Base-by-base conservation (phyloP, 768 basidiomycete genomes). In the Mycena galericulata region DNA sequence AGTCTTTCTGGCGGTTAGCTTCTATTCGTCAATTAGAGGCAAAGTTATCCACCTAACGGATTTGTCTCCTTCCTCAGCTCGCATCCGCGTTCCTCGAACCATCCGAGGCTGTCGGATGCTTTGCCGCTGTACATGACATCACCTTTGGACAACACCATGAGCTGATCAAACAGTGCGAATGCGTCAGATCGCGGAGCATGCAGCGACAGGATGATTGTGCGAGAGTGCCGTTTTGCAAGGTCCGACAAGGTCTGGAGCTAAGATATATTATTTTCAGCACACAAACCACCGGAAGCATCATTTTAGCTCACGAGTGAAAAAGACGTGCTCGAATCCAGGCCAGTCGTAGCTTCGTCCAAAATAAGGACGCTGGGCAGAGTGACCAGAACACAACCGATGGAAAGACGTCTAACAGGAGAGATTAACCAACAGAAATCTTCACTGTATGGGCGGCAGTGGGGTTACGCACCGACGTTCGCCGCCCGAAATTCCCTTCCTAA, bases 161-260 rank as follows among this genome's bases (percentile, higher is more conserved):
- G 78, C 3, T 79, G 72, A 64, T 84, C 83, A 73, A 87, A 86
- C n/a, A 87, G 78, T 1, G 75, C 51, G 68, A 83, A 86, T 0
- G 85, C 84, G 63, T 84, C 83, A 18, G 79, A 84, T 29, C 83
- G 79, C 1, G 85, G 86, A 38, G 85, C 84, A 68, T 87, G 86
- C 20, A 87, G 79, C 4, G 84, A 83, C 20, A 82, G 73, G 53
- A 87, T 81, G 59, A 85, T 75, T 6, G 84, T 83, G 43, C 80
- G 76, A 22, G 75, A 74, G 34, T 72, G 70, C 47, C 74, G 66
- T 58, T 72, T 72, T 9, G 77, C 75, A 5, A 80, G 76, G 7
- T 69, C 70, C 11, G 79, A 79, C 40, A 82, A 75, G 46, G 76
- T 75, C 17, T 73, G 72, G 30, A 80, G 73, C n/a, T n/a, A n/a